Conservation (phyloP, 495 filamentous ascomycete species). For the Trichoderma orchidacearum region DNA sequence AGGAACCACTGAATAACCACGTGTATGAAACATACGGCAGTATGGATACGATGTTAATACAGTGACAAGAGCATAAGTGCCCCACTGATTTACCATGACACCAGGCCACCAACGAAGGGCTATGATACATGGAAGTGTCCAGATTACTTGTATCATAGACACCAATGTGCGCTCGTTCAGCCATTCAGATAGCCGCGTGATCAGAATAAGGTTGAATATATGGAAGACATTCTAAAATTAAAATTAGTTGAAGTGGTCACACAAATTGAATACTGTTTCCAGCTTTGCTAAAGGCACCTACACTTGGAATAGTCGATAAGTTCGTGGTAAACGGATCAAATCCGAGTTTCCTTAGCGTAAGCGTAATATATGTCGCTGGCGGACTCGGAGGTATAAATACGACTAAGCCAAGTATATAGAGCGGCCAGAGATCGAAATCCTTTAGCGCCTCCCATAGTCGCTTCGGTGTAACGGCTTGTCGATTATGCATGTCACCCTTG, state of each 20-base stretch:
- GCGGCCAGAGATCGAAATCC: slow-evolving; percentile 64
- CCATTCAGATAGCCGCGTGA: slow-evolving; percentile 45
- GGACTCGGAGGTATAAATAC: slow-evolving; percentile 45
- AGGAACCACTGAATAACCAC: background rate
- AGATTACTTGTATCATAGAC: slow-evolving; percentile 22
- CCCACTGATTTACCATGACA: slow-evolving; percentile 27
- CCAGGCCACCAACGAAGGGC: slow-evolving; percentile 21
- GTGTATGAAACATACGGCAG: slow-evolving; percentile 3
- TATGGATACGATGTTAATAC: slow-evolving; percentile 22
- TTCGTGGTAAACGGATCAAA: slow-evolving; percentile 59
- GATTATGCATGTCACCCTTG: slow-evolving; percentile 44
- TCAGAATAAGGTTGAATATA: slow-evolving; percentile 31
- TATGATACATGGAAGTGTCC: slow-evolving; percentile 30
- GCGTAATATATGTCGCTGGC: slow-evolving; percentile 46
- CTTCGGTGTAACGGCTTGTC: slow-evolving; percentile 46
- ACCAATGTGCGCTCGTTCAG: slow-evolving; percentile 44
- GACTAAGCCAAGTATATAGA: slow-evolving; percentile 50
- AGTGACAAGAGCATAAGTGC: slow-evolving; percentile 28
- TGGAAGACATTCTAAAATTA: slow-evolving; percentile 29
- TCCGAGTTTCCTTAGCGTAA: slow-evolving; percentile 44
- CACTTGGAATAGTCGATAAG: slow-evolving; percentile 48
- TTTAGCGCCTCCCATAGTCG: slow-evolving; percentile 44
- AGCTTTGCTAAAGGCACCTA: background rate
- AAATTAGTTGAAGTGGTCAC: background rate
- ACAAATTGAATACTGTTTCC: background rate